Percentiles rank a stretch among this genome's conserved stretches.
Conservation (phyloP, 78 protist genomes). For the Trichosphaerium sp. region DNA sequence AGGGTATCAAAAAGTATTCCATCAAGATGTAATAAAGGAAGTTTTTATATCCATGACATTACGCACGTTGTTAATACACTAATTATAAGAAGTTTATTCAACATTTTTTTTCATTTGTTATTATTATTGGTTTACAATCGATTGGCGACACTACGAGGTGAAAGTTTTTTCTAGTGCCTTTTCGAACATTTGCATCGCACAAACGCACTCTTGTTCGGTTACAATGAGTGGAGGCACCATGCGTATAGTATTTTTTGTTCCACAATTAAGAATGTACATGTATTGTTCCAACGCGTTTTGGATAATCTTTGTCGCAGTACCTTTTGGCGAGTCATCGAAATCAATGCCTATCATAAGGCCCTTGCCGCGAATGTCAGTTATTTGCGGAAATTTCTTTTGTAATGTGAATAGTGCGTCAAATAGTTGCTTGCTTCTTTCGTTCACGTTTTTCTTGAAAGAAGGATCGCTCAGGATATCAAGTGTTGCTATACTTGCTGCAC, state of each 20-base stretch:
- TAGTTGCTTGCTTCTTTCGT: slow-evolving; percentile 21
- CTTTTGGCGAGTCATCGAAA: neutral
- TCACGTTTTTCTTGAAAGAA: slow-evolving; percentile 26
- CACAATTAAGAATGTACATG: neutral
- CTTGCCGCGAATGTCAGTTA: slow-evolving; percentile 32
- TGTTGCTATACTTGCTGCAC: slow-evolving; percentile 55
- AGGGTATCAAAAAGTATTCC: no score
- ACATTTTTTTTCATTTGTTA: no score
- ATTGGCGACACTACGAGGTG: no score
- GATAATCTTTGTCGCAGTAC: neutral
- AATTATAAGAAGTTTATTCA: no score
- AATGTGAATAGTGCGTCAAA: neutral
- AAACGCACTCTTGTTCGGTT: slow-evolving; percentile 1
- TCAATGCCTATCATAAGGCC: slow-evolving; percentile 62
- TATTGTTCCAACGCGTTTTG: neutral
- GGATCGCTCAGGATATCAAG: slow-evolving; percentile 44
- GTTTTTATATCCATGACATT: no score
- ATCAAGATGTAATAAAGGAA: no score
- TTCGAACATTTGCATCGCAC: slow-evolving; percentile 5
- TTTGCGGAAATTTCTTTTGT: neutral
- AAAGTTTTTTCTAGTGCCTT: neutral
- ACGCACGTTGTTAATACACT: no score
- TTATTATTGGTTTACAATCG: no score
- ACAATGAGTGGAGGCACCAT: slow-evolving; percentile 44
- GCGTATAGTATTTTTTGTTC: slow-evolving; percentile 22